Conservation (phyloP, 495 filamentous ascomycete genomes). For the Penicillium waksmanii region DNA sequence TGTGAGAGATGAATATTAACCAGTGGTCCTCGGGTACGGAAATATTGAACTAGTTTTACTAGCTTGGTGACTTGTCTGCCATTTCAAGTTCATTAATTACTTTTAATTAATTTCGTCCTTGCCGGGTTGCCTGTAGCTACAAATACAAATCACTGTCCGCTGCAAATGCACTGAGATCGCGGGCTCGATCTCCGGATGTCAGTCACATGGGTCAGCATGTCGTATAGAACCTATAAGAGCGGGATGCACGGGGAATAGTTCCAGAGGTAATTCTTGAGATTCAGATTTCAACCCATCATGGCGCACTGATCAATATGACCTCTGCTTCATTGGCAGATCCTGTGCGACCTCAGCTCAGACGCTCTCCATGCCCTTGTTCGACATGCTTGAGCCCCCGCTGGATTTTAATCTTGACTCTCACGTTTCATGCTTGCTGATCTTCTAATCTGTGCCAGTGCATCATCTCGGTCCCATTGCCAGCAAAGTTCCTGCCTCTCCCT, state of each 20-base stretch:
- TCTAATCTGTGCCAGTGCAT: too few species aligned
- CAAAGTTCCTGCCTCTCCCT: not conserved
- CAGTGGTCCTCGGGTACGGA: not conserved
- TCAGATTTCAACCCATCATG: too few species aligned
- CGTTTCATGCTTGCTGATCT: constrained; percentile 2
- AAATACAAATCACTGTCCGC: not conserved
- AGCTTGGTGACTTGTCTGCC: not conserved
- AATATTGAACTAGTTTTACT: not conserved
- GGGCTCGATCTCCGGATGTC: not conserved
- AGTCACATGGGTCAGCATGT: not conserved
- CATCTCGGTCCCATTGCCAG: too few species aligned
- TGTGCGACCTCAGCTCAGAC: not conserved
- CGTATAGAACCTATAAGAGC: constrained; percentile 2
- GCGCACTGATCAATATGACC: not conserved
- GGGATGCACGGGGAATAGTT: not conserved
- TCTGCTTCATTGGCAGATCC: not conserved
- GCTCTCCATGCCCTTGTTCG: not conserved
- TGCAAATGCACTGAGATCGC: not conserved
- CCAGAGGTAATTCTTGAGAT: not conserved
- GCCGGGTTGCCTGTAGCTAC: not conserved
- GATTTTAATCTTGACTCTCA: not conserved
- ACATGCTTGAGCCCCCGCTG: not conserved
- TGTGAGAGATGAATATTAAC: not conserved
- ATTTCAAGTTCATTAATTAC: not conserved
- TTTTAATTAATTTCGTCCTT: not conserved